Evolutionary conservation across 2,329 filamentous ascomycete genomes (phyloP).

Genomic region (Fusarium floridanum): DNA sequence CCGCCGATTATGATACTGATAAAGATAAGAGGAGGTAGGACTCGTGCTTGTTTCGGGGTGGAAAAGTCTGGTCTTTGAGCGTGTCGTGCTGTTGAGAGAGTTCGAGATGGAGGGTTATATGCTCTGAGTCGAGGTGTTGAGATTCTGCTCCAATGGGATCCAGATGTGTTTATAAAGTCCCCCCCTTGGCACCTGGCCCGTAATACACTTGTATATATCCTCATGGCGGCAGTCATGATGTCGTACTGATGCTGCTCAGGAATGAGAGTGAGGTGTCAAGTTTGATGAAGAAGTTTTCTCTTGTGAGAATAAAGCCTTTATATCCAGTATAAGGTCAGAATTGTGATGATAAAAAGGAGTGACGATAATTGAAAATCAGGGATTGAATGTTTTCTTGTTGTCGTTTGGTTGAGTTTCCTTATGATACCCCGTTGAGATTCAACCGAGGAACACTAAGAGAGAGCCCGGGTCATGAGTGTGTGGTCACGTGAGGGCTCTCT

Average conservation of each 20-base stretch:
- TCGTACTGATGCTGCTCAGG: background rate
- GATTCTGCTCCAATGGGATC: background rate
- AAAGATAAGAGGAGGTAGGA: slow-evolving; percentile 40
- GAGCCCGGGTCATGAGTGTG: background rate
- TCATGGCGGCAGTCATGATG: slow-evolving; percentile 4
- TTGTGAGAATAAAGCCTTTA: background rate
- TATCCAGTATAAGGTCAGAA: background rate
- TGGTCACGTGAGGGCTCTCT: slow-evolving; percentile 37
- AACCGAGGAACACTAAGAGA: slow-evolving; percentile 1
- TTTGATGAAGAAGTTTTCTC: background rate
- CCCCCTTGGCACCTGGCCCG: background rate
- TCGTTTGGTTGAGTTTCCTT: background rate
- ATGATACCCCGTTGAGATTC: background rate
- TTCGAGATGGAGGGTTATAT: background rate
- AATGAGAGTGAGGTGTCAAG: background rate
- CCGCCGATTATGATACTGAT: slow-evolving; percentile 41
- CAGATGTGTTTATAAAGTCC: background rate
- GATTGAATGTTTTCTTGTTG: background rate
- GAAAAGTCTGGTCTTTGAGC: slow-evolving; percentile 54
- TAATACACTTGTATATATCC: slow-evolving; percentile 7
- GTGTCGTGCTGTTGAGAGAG: slow-evolving; percentile 5
- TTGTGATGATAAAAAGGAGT: background rate
- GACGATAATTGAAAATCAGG: background rate
- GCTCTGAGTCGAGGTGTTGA: background rate
- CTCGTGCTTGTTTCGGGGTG: slow-evolving; percentile 54